phyloP scores from a whole-genome alignment of 148 eudicot genomes.

The Rhododendron simsii region DNA sequence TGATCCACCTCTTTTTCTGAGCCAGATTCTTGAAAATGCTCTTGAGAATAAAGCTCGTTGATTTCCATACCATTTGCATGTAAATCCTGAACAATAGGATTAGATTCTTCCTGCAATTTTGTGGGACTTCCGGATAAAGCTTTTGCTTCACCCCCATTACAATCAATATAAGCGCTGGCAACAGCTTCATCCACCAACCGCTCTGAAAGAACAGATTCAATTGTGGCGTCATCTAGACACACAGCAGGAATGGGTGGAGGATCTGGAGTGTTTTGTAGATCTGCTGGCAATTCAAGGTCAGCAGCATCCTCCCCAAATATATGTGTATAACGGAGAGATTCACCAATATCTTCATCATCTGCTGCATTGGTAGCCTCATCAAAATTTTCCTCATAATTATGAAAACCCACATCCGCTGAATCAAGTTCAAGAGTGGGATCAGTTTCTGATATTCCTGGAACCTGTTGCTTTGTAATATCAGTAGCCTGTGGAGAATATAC shows the following conservation, averaged over 20 bases:
- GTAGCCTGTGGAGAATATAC: conserved; percentile 7
- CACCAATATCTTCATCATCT: conserved; percentile 16
- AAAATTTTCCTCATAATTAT: conserved; percentile 14
- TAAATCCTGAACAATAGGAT: conserved; percentile 17
- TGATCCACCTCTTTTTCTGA: conserved; percentile 12
- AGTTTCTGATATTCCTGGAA: conserved; percentile 21
- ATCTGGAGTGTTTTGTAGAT: conserved; percentile 16
- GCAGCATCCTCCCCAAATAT: conserved; percentile 14
- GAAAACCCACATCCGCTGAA: conserved; percentile 15
- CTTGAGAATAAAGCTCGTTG: conserved; percentile 13
- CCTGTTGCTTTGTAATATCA: conserved; percentile 20
- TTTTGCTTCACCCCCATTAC: conserved; percentile 16
- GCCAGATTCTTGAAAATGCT: conserved; percentile 18
- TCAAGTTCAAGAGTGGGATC: conserved; percentile 17
- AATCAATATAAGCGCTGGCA: conserved; percentile 8
- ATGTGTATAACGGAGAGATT: not conserved
- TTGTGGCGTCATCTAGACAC: conserved; percentile 18
- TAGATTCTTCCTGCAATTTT: conserved; percentile 20
- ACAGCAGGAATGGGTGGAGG: conserved; percentile 13
- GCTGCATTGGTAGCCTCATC: conserved; percentile 7
- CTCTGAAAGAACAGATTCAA: conserved; percentile 20
- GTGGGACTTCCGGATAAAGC: conserved; percentile 14
- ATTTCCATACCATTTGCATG: conserved; percentile 19
- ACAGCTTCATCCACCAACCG: conserved; percentile 21
- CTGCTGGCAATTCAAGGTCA: conserved; percentile 9